Base-by-base conservation (phyloP, 2,329 filamentous ascomycete genomes). In the Alternaria postmessia region DNA sequence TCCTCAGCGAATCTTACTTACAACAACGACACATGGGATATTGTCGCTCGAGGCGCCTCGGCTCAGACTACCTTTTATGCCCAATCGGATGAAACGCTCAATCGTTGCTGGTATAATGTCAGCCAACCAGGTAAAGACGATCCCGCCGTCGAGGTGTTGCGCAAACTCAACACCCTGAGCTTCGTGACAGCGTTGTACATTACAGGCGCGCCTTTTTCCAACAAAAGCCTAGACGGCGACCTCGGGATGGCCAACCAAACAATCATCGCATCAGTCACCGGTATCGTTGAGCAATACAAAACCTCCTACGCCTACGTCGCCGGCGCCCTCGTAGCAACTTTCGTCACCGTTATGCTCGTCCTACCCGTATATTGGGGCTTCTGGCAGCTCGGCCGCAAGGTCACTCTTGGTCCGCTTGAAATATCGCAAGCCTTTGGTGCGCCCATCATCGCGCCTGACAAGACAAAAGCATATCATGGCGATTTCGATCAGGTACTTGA, bases 381-480 rank as follows among this genome's bases (percentile, higher is more conserved):
- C 68, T 78, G 75, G 76, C 63, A 77, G 34, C 71, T 78, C 0
- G 75, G 75, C 2, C 73, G 76, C 49, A 71, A 75, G 39, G 74
- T 78, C 8, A 74, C 75, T 5, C 65, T 79, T 0, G 70, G 70
- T 14, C 76, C 76, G 6, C 69, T 79, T 1, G 75, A 78, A 51
- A 79, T 79, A 32, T 74, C 74, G 1, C 70, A 76, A 22, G 75
- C 75, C 1, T 78, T 78, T 53, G 70, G 70, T 2, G 74, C 75
- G 14, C 68, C 69, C 5, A 65, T 68, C 36, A 63, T 70, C 43
- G 54, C 59, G 24, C 69, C 69, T 0, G 64, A 65, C 1, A 57
- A 54, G n/a, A 64, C 60, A 4, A 63, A 62, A 18, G 63, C 59
- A 1, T 54, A 66, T 22, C 69, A 71, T 30, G 69, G 66, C 7